Conservation (phyloP, 768 basidiomycete genomes). For the Amanita thiersii region DNA sequence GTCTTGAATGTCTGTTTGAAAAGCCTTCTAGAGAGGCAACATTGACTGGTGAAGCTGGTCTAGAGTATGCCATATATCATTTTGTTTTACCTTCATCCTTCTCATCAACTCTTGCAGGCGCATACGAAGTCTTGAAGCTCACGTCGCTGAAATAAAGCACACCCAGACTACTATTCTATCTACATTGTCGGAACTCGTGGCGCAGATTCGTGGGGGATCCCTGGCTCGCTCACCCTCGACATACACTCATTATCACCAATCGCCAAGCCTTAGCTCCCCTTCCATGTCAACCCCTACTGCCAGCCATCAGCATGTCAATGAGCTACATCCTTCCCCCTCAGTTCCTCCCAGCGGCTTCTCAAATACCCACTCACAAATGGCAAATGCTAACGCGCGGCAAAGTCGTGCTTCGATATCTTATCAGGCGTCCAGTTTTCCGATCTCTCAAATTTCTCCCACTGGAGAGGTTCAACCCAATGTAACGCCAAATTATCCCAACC, state of each 20-base stretch:
- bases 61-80: constrained; percentile 55
- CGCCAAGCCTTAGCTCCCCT: constrained; percentile 59
- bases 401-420: constrained; percentile 10
- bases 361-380: constrained; percentile 18
- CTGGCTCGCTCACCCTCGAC: constrained; percentile 57
- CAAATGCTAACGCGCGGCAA: constrained; percentile 12
- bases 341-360: constrained; percentile 20
- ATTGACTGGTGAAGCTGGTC: constrained; percentile 80
- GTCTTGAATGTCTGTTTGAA: constrained; percentile 90
- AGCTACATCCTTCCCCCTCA: constrained; percentile 32
- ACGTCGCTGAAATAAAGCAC: constrained; percentile 76
- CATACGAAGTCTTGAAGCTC: constrained; percentile 80
- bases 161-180: constrained; percentile 71
- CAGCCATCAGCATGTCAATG: constrained; percentile 29
- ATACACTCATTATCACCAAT: constrained; percentile 51
- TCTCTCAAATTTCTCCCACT: constrained; percentile 21
- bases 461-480: constrained; percentile 38
- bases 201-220: constrained; percentile 56
- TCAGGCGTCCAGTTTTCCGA: constrained; percentile 27
- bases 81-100: constrained; percentile 4
- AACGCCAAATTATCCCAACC: constrained; percentile 29
- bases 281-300: constrained; percentile 42
- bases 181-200: constrained; percentile 72
- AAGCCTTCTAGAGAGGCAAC: constrained; percentile 86
- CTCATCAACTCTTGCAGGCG: constrained; percentile 45